phyloP scores from a whole-genome alignment of 345 rosid species.

The Punica granatum region DNA sequence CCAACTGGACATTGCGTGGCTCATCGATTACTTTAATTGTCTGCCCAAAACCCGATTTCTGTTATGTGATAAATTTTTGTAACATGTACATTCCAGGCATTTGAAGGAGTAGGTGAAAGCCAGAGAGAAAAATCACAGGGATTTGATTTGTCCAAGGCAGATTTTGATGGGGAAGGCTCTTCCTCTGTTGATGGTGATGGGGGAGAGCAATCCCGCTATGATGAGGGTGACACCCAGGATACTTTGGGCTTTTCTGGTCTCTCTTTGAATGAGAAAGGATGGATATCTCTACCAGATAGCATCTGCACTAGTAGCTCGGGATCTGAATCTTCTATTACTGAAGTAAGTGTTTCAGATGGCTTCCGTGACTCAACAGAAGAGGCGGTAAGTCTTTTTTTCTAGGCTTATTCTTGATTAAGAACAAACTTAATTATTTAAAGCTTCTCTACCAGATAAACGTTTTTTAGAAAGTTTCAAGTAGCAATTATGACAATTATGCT shows the following conservation, averaged over 20 bases:
- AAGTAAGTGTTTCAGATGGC: conserved; percentile 30
- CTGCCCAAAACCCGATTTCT: background rate
- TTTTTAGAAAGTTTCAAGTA: too few species aligned
- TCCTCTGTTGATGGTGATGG: conserved; percentile 31
- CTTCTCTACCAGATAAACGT: background rate
- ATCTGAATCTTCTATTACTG: conserved; percentile 35
- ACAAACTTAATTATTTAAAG: background rate
- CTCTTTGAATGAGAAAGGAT: conserved; percentile 52
- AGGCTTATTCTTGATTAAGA: background rate
- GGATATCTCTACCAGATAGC: conserved; percentile 85
- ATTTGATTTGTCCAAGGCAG: conserved; percentile 40
- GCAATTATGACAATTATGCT: too few species aligned
- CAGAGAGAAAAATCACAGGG: conserved; percentile 55
- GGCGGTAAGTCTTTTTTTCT: conserved; percentile 9
- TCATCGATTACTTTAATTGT: background rate
- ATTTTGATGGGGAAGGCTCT: conserved; percentile 31
- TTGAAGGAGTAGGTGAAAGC: conserved; percentile 68
- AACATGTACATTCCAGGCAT: conserved; percentile 30
- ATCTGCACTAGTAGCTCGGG: conserved; percentile 45
- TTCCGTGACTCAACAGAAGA: conserved; percentile 27
- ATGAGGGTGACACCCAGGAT: conserved; percentile 34
- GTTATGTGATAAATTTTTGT: background rate
- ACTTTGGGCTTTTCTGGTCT: conserved; percentile 23
- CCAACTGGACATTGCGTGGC: background rate
- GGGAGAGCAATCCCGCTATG: conserved; percentile 35